phyloP scores from a whole-genome alignment of 106 monocot genomes.

The Dioscorea alata region DNA sequence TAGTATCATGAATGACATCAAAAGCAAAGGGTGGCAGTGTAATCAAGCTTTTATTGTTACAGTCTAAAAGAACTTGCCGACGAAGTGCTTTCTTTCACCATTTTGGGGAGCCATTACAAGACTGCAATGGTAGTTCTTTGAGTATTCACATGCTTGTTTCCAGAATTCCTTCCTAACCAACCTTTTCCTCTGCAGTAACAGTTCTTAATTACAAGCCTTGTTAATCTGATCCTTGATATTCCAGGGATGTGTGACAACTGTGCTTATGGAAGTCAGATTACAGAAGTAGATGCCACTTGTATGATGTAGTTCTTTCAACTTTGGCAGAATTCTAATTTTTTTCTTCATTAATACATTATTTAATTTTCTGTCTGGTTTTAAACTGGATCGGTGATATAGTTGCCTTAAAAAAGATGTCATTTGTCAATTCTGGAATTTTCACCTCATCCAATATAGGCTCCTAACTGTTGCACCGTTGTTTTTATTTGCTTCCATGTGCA shows the following conservation, averaged over 20 bases:
- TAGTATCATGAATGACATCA: neutral
- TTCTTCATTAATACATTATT: neutral
- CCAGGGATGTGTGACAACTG: constrained; percentile 99
- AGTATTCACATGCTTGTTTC: neutral
- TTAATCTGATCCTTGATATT: constrained; percentile 5
- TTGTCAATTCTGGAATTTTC: too few relatives aligned
- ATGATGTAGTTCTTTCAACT: constrained; percentile 26
- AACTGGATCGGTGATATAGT: too few relatives aligned
- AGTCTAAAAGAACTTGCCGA: constrained; percentile 80
- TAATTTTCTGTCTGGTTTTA: too few relatives aligned
- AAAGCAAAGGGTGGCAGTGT: neutral
- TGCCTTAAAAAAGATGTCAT: too few relatives aligned
- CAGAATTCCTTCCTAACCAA: too few relatives aligned
- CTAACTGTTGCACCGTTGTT: too few relatives aligned
- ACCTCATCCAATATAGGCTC: too few relatives aligned
- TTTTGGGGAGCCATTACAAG: constrained; percentile 78
- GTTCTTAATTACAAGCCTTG: neutral
- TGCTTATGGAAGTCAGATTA: constrained; percentile 56
- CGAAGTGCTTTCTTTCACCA: constrained; percentile 86
- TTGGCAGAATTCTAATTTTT: neutral
- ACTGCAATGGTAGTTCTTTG: constrained; percentile 71
- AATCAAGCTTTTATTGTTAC: constrained; percentile 11
- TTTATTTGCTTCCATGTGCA: too few relatives aligned
- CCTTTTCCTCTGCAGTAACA: too few relatives aligned
- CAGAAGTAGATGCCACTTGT: constrained; percentile 78